A percentile compares a stretch with the other conserved stretches of the same genome.
These are phyloP conservation scores for Daphne laureola DNA, from an alignment of 441 rosid species.

Conservation along the genomic window DNA sequence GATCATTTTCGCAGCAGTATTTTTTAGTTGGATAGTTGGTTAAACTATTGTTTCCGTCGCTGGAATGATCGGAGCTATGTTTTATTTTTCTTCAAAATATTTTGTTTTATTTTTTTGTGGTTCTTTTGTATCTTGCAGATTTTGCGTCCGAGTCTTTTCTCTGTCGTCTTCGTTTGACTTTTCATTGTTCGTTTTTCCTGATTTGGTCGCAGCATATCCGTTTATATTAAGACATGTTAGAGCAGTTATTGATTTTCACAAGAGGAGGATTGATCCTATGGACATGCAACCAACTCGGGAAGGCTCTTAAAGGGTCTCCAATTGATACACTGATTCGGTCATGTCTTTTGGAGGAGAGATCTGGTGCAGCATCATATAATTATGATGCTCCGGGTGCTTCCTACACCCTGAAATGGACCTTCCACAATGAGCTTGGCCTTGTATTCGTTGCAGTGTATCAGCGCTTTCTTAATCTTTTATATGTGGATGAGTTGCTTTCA, in stretches of 20 bases:
- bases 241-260: slow-evolving; percentile 86
- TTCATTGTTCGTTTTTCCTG: neutral
- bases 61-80: too few relatives aligned
- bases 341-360: slow-evolving; percentile 92
- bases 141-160: too few relatives aligned
- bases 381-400: slow-evolving; percentile 76
- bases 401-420: slow-evolving; percentile 92
- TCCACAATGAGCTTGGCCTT: slow-evolving; percentile 89
- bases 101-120: too few relatives aligned
- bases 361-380: slow-evolving; percentile 65
- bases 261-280: slow-evolving; percentile 95
- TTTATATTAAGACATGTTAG: slow-evolving; percentile 58
- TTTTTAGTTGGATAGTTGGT: too few relatives aligned
- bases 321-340: slow-evolving; percentile 84
- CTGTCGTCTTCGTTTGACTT: neutral
- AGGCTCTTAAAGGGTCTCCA: slow-evolving; percentile 91
- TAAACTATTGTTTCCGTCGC: too few relatives aligned
- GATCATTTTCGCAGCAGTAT: too few relatives aligned
- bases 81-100: too few relatives aligned
- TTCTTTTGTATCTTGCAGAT: too few relatives aligned
- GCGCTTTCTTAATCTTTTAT: slow-evolving; percentile 75
- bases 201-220: slow-evolving; percentile 24
- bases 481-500: slow-evolving; percentile 81
- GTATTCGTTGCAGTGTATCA: slow-evolving; percentile 96
- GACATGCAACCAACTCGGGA: slow-evolving; percentile 94